These are phyloP conservation scores for Schizophyllum amplum DNA, from an alignment of 1,284 basidiomycete species.

Conservation along the genomic window DNA sequence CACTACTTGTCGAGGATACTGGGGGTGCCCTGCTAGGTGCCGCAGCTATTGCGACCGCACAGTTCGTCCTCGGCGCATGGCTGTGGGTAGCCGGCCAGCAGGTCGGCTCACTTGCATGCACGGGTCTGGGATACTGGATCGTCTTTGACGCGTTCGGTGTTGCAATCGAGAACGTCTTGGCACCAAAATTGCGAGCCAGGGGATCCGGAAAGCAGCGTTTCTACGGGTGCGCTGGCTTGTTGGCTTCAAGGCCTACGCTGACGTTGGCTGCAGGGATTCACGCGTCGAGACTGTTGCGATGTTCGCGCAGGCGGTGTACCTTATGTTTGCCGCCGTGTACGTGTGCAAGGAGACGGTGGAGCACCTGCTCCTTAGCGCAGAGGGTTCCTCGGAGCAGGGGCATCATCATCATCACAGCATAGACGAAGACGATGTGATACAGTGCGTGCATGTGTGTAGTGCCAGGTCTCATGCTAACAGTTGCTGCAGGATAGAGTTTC, in stretches of 20 bases:
- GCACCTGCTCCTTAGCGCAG: slow-evolving; percentile 63
- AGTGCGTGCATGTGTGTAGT: slow-evolving; percentile 1
- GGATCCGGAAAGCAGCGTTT: slow-evolving; percentile 6
- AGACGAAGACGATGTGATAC: slow-evolving; percentile 20
- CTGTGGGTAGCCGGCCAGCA: slow-evolving; percentile 93
- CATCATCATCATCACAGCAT: slow-evolving; percentile 52
- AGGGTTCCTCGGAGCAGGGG: slow-evolving; percentile 34
- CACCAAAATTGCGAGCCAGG: slow-evolving; percentile 7
- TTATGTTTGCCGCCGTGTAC: slow-evolving; percentile 88
- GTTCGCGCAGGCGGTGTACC: slow-evolving; percentile 79
- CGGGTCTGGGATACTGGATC: slow-evolving; percentile 91
- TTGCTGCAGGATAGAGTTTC: slow-evolving; percentile 55
- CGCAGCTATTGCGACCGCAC: slow-evolving; percentile 18
- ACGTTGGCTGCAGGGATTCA: slow-evolving; percentile 74
- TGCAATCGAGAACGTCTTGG: slow-evolving; percentile 26
- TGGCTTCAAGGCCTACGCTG: no score
- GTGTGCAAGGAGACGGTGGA: slow-evolving; percentile 92
- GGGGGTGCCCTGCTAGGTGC: not conserved
- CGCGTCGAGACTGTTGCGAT: slow-evolving; percentile 46
- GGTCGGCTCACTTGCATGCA: slow-evolving; percentile 79
- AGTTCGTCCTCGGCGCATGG: slow-evolving; percentile 58
- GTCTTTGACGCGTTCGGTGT: slow-evolving; percentile 91
- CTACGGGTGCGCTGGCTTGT: slow-evolving; percentile 48
- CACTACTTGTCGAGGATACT: not conserved
- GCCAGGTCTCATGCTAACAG: slow-evolving; percentile 1